Base-by-base conservation (phyloP, 768 basidiomycete genomes). In the Ramaria rubella region DNA sequence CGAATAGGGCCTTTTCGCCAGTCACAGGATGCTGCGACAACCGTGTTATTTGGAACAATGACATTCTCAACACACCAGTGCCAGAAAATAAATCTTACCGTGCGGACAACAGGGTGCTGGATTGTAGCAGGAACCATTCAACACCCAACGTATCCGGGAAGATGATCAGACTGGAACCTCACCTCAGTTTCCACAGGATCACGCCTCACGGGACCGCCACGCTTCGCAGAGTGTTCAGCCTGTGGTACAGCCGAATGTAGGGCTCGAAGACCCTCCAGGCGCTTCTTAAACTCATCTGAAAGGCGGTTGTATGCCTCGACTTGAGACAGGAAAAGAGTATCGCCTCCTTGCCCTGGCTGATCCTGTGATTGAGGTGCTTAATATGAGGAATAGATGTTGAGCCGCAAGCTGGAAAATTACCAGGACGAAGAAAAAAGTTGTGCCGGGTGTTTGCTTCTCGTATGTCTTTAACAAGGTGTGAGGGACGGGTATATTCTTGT, bases 241-340 rank as follows among this genome's bases (percentile, higher is more conserved):
- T 83, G 82, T 2, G 65, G 65, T n/a, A 81, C 76, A 19, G 79
- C 81, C 5, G 77, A 77, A 62, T 84, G 82, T 6, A 83, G 69
- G 12, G 82, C 80, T 27, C 70, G 68, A 5, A 86, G 72, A 17
- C 81, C 81, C 62, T 82, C 79, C 24, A 85, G 73, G 52, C 76
- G 75, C 58, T 79, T 78, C 66, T 78, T 68, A 72, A 83, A 81
- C 59, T 75, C 79, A 19, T 75, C 74, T 1, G 80, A 82, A 59
- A 84, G 77, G 27, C 78, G 74, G 29, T 77, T 79, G 69, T 81
- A 83, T 0, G 81, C 81, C 60, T 81, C 81, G 30, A 77, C 80
- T 59, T 80, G 78, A 6, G 80, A 81, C 0, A 74, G 64, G 69
- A 81, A 82, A 59, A 81, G 72, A 1, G 80, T 81, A 67, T 81